Percentiles rank a stretch among this genome's conserved stretches.
Conservation (phyloP, 1,284 basidiomycete genomes). For the Apiotrichum porosum region DNA sequence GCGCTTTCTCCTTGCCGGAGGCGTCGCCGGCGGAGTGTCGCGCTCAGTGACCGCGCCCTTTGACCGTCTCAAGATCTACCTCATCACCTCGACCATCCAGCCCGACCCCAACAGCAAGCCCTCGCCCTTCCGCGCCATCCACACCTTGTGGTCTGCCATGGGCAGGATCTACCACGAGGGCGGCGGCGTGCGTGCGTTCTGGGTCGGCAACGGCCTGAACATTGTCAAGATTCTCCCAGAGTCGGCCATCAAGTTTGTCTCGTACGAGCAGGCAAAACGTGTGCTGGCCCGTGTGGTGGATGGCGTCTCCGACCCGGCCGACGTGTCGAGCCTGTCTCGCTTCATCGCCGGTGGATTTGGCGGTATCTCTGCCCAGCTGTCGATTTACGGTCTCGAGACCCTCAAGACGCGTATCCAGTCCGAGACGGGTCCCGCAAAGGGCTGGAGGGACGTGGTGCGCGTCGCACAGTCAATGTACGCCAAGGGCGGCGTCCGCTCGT, state of each 20-base stretch:
- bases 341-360: slow-evolving; percentile 95
- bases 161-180: slow-evolving; percentile 77
- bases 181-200: slow-evolving; percentile 79
- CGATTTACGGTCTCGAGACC: slow-evolving; percentile 50
- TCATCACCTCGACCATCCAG: slow-evolving; percentile 67
- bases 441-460: slow-evolving; percentile 59
- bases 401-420: slow-evolving; percentile 90
- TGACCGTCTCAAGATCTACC: slow-evolving; percentile 92
- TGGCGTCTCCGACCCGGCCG: slow-evolving; percentile 76
- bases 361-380: slow-evolving; percentile 88
- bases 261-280: slow-evolving; percentile 93
- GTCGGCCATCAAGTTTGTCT: slow-evolving; percentile 96
- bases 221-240: slow-evolving; percentile 89
- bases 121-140: slow-evolving; percentile 12
- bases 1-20: slow-evolving; percentile 89
- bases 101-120: slow-evolving; percentile 44
- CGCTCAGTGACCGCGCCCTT: slow-evolving; percentile 96
- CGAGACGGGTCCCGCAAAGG: slow-evolving; percentile 57
- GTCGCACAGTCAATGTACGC: slow-evolving; percentile 63
- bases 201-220: slow-evolving; percentile 64
- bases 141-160: slow-evolving; percentile 66
- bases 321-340: slow-evolving; percentile 85
- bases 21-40: slow-evolving; percentile 90
- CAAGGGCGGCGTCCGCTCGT: slow-evolving; percentile 74
- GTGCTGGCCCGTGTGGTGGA: slow-evolving; percentile 91